Evolutionary conservation across 495 filamentous ascomycete genomes (phyloP), one percentile per base, ranked within the genome.

Genomic region (Aspergillus incahuasiensis): DNA sequence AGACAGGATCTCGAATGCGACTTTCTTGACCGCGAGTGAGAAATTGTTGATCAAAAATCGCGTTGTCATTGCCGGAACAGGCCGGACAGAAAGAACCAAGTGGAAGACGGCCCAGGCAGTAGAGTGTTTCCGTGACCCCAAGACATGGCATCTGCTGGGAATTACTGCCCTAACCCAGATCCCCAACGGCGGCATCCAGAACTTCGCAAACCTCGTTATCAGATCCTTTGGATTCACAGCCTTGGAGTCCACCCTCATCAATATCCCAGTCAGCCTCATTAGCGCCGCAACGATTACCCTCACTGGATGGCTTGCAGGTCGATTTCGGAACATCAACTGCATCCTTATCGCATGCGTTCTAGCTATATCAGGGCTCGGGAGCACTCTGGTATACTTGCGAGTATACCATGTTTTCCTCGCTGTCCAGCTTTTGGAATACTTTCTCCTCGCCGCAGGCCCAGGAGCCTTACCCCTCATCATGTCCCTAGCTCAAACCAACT

Each of bases 141-240:
- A 80, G 54, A 78, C 82, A 8, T 86, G 81, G 76, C 74, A 85
- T 2, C 74, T 88, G 15, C 81, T 82, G 39, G 64, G 80, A 3
- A 76, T 87, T 51, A 82, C 81, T 55, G 72, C 81, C 0, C 78
- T 82, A 6, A 71, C 70, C 0, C 70, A 76, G 46, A 74, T 76
- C 15, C 71, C 73, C 3, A 74, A 74, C 39, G 75, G 76, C 6
- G 74, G 73, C 7, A 71, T 75, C 0, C 70, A 72, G 58, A 77
- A 75, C 34, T 79, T 79, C 46, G 64, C 66, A 9, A 75, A 73
- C 51, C 67, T 77, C 1, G 71, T 79, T 7, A 67, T 79, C 44
- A 65, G 63, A 6, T 71, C 69, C 0, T 77, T 79, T 43, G 75
- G 76, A 0, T 79, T 73, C 45, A 74, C 71, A 0, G 63, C 68